A percentile compares a stretch with the other conserved stretches of the same genome.
These are phyloP conservation scores for Xylaria sp. DNA, from an alignment of 2,329 filamentous ascomycete species.

Conservation along the genomic window DNA sequence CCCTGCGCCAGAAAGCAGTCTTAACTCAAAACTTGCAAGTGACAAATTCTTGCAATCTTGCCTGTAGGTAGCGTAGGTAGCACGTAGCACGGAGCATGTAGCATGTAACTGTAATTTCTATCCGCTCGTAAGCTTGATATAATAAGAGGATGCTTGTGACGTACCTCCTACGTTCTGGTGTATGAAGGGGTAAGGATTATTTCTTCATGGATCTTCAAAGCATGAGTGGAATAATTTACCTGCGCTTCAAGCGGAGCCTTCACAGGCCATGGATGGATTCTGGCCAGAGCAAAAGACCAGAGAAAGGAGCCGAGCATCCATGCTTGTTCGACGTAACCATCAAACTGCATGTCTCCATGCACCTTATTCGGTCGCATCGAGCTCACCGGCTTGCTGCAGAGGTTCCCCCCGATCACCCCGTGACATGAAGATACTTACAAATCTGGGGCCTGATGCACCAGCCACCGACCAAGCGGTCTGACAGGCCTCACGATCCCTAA, in stretches of 20 bases:
- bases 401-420: not conserved
- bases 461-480: not conserved
- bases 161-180: not conserved
- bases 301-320: conserved; percentile 1
- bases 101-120: not conserved
- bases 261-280: not conserved
- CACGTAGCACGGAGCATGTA: not conserved
- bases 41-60: conserved; percentile 3
- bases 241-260: not conserved
- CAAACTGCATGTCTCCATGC: not conserved
- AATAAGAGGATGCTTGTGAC: conserved; percentile 1
- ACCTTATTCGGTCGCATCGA: conserved; percentile 16
- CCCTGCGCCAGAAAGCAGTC: not conserved
- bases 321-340: conserved; percentile 8
- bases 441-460: not conserved
- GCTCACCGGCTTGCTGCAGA: not conserved
- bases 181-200: not conserved
- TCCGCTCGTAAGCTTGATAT: not conserved
- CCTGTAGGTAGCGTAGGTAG: not conserved
- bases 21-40: conserved; percentile 5
- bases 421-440: conserved; percentile 3
- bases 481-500: not conserved
- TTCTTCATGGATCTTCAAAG: not conserved
- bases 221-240: not conserved
- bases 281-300: not conserved